Percentiles rank a stretch among this genome's conserved stretches.
Evolutionary conservation across 1,284 basidiomycete species (phyloP).

Genomic region (Cutaneotrichosporon sp.): DNA sequence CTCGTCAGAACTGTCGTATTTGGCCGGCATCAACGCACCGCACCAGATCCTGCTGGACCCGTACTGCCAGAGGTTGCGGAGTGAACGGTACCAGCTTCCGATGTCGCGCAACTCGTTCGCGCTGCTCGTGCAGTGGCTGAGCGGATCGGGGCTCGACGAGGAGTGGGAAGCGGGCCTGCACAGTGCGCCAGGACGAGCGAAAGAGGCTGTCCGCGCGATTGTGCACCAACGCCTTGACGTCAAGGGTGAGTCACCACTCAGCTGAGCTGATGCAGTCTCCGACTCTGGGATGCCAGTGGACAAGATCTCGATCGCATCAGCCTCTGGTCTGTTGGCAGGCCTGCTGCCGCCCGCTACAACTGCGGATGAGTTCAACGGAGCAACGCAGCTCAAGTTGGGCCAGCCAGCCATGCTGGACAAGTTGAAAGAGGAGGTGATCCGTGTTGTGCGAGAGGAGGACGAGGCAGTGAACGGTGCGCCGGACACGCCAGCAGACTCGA

Average conservation of each 20-base stretch:
- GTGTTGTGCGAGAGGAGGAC: conserved; percentile 56
- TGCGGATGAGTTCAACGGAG: conserved; percentile 69
- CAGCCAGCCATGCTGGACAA: conserved; percentile 73
- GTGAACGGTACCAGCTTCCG: conserved; percentile 84
- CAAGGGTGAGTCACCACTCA: conserved; percentile 63
- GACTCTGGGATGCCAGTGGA: conserved; percentile 66
- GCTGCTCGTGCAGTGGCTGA: conserved; percentile 92
- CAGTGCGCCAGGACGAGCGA: conserved; percentile 60
- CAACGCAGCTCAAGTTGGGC: conserved; percentile 78
- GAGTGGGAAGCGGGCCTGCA: conserved; percentile 75
- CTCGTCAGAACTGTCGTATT: conserved; percentile 69
- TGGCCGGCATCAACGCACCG: conserved; percentile 78
- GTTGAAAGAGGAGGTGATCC: conserved; percentile 72
- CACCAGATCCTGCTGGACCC: conserved; percentile 82
- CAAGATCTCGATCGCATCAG: conserved; percentile 61
- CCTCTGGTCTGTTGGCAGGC: conserved; percentile 71
- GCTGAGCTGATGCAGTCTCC: conserved; percentile 28
- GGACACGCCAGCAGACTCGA: conserved; percentile 18
- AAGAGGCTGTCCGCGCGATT: conserved; percentile 79
- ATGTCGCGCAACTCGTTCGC: conserved; percentile 91
- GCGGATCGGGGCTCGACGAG: conserved; percentile 76
- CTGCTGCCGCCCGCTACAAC: conserved; percentile 62
- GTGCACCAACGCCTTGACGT: conserved; percentile 91
- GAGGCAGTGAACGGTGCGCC: conserved; percentile 32
- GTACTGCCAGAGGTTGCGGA: conserved; percentile 77